Evolutionary conservation across 2,329 filamentous ascomycete genomes (phyloP).

Genomic region (Thielaviopsis ethacetica): DNA sequence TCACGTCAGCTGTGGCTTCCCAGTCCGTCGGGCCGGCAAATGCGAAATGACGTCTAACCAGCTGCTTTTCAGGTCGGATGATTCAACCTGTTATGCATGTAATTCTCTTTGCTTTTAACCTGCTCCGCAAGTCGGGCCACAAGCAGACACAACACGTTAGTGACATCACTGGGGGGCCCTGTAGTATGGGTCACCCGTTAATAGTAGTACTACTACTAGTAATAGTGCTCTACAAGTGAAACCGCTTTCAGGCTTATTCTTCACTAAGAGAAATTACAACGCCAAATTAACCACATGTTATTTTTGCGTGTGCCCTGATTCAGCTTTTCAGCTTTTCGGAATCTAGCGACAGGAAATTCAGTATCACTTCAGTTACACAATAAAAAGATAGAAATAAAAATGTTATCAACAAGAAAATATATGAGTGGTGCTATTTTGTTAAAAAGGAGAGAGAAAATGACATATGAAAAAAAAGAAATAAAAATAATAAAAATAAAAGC

Average conservation of each 20-base stretch:
- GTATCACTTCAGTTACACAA: not conserved
- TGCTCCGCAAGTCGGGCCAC: not conserved
- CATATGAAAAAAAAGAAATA: not conserved
- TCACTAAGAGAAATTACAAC: not conserved
- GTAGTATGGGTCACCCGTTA: not conserved
- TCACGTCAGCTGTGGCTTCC: not conserved
- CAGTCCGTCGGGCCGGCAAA: not conserved
- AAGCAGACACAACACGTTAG: not conserved
- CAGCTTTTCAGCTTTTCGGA: slow-evolving; percentile 15
- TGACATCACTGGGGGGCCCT: not conserved
- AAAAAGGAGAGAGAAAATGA: not conserved
- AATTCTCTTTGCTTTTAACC: not conserved
- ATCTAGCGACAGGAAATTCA: slow-evolving; percentile 14
- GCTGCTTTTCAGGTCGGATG: too few relatives aligned
- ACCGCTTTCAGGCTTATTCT: not conserved
- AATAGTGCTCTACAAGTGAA: too few relatives aligned
- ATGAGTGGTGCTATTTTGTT: not conserved
- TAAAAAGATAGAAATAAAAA: not conserved
- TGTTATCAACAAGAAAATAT: not conserved
- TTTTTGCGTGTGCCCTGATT: slow-evolving; percentile 1
- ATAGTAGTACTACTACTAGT: too few relatives aligned
- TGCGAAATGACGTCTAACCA: not conserved
- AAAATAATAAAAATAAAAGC: not conserved
- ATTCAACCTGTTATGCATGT: not conserved
- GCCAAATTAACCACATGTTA: not conserved